Percentiles rank a stretch among this genome's conserved stretches.
Conservation (phyloP, 805 yeast genomes). For the Candida montana region DNA sequence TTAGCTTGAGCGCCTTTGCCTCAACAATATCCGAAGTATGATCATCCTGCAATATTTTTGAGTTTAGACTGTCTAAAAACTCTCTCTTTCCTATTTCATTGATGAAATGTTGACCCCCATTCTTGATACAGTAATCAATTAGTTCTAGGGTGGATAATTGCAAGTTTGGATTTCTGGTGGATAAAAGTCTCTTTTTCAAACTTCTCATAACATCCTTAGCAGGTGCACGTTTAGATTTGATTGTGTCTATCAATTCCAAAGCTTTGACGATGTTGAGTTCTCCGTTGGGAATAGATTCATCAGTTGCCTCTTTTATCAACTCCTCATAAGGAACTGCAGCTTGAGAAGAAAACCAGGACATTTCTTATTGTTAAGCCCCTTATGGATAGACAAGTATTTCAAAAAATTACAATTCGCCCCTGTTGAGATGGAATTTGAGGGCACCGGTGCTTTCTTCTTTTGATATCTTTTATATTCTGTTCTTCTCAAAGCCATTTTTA, state of each 20-base stretch:
- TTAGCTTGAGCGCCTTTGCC: slow-evolving; percentile 49
- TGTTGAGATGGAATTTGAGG: too few relatives aligned
- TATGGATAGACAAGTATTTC: too few relatives aligned
- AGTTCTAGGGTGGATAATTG: slow-evolving; percentile 71
- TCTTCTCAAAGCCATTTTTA: too few relatives aligned
- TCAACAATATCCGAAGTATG: slow-evolving; percentile 50
- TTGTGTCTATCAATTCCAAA: slow-evolving; percentile 80
- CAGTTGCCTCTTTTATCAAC: slow-evolving; percentile 71
- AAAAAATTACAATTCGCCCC: too few relatives aligned
- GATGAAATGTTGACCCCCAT: slow-evolving; percentile 84
- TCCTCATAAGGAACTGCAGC: slow-evolving; percentile 33
- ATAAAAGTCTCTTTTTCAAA: slow-evolving; percentile 66
- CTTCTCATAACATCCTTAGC: slow-evolving; percentile 81
- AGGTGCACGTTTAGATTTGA: slow-evolving; percentile 72
- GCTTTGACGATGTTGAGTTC: slow-evolving; percentile 73
- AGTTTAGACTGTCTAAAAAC: slow-evolving; percentile 72
- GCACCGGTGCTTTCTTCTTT: not conserved
- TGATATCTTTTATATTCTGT: too few relatives aligned
- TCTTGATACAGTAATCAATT: slow-evolving; percentile 83
- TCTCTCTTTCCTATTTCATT: slow-evolving; percentile 77
- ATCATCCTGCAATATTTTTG: slow-evolving; percentile 32
- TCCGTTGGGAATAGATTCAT: slow-evolving; percentile 88
- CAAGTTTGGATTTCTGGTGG: slow-evolving; percentile 70
- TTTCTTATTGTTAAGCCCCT: too few relatives aligned
- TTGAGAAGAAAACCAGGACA: slow-evolving; percentile 26